Conservation (phyloP, 208 protist genomes). For the Leishmania tropica region DNA sequence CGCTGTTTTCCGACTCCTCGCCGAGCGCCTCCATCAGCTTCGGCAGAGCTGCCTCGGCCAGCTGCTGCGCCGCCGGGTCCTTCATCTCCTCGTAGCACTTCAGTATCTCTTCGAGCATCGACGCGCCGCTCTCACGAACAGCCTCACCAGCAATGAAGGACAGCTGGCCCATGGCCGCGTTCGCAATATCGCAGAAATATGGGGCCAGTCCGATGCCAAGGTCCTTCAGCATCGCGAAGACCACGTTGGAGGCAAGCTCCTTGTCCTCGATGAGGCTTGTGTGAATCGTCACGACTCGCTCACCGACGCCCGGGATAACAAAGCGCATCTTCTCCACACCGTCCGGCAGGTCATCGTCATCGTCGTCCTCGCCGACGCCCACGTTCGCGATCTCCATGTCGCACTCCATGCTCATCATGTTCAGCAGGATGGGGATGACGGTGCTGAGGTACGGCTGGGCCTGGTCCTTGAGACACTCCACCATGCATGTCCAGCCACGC, state of each 20-base stretch:
- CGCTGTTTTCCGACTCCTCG: slow-evolving; percentile 65
- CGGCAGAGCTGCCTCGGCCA: slow-evolving; percentile 51
- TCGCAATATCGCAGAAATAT: slow-evolving; percentile 72
- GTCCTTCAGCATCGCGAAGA: slow-evolving; percentile 73
- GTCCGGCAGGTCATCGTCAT: slow-evolving; percentile 47
- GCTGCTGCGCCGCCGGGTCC: slow-evolving; percentile 39
- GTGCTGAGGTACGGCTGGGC: slow-evolving; percentile 72
- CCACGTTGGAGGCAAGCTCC: slow-evolving; percentile 75
- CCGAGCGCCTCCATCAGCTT: slow-evolving; percentile 62
- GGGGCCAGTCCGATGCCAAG: slow-evolving; percentile 50
- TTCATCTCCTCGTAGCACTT: slow-evolving; percentile 49
- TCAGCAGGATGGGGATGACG: slow-evolving; percentile 77
- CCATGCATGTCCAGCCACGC: slow-evolving; percentile 91
- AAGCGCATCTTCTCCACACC: slow-evolving; percentile 60
- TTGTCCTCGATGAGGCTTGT: slow-evolving; percentile 90
- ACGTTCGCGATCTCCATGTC: slow-evolving; percentile 66
- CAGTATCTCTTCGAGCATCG: slow-evolving; percentile 75
- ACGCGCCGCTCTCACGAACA: slow-evolving; percentile 73
- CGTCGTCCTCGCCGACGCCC: slow-evolving; percentile 63
- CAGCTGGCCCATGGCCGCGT: slow-evolving; percentile 63
- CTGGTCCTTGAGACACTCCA: slow-evolving; percentile 79
- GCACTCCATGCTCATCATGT: slow-evolving; percentile 76
- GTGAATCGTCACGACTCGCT: slow-evolving; percentile 75
- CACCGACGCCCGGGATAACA: slow-evolving; percentile 73
- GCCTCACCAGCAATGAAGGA: slow-evolving; percentile 58